phyloP scores from a whole-genome alignment of 2,329 filamentous ascomycete genomes.

The Dryadomyces quercivorus region DNA sequence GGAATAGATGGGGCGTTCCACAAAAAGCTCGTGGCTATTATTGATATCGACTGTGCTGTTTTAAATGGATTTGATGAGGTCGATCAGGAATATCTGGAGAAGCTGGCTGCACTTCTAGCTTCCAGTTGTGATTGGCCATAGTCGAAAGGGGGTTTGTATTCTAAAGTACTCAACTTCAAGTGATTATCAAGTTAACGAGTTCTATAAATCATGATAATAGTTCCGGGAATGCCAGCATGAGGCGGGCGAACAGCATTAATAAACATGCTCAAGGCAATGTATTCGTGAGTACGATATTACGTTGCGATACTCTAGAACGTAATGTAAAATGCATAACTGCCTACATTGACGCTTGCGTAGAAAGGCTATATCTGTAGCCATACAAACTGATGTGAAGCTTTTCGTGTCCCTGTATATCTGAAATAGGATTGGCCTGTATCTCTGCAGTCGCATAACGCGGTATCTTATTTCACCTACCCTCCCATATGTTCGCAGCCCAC shows the following conservation, averaged over 20 bases:
- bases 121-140: conserved; percentile 50
- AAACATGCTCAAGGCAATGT: no score
- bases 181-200: no score
- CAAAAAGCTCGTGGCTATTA: conserved; percentile 41
- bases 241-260: no score
- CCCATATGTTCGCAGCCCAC: neutral
- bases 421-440: no score
- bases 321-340: no score
- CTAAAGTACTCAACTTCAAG: neutral
- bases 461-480: neutral
- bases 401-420: neutral
- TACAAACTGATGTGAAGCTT: neutral
- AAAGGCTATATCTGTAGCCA: neutral
- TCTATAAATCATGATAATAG: neutral
- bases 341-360: no score
- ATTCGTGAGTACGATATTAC: no score
- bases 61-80: conserved; percentile 55
- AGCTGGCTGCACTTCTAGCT: conserved; percentile 47
- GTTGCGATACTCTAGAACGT: no score
- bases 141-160: neutral
- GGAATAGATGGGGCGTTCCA: neutral
- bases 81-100: conserved; percentile 54
- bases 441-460: no score
- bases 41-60: conserved; percentile 67
- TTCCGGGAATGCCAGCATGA: no score